Evolutionary conservation across 2,329 filamentous ascomycete genomes (phyloP).

Genomic region (Microascus cirrosus): DNA sequence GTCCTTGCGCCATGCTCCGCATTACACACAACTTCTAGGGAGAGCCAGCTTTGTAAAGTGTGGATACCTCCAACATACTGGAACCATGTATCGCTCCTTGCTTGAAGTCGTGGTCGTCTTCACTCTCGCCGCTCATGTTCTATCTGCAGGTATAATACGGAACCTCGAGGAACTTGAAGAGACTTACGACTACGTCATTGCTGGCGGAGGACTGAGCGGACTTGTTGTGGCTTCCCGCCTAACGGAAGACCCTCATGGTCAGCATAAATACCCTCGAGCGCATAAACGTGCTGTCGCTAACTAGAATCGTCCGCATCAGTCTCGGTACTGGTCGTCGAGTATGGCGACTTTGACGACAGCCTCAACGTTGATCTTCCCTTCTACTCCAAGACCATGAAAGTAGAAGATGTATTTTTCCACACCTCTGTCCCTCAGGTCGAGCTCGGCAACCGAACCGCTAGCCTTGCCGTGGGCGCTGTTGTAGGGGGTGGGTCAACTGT

Average conservation of each 20-base stretch:
- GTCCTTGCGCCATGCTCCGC: background rate
- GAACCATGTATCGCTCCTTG: background rate
- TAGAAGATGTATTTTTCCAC: constrained; percentile 9
- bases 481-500: constrained; percentile 28
- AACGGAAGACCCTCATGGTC: constrained; percentile 13
- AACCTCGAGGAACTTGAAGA: background rate
- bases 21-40: background rate
- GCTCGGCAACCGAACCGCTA: constrained; percentile 21
- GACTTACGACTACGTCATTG: constrained; percentile 19
- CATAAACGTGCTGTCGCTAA: background rate
- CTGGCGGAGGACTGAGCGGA: constrained; percentile 24
- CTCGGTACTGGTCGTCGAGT: constrained; percentile 23
- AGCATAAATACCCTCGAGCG: background rate
- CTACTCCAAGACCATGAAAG: constrained; percentile 18
- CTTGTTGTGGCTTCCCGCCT: constrained; percentile 24
- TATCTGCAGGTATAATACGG: background rate
- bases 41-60: background rate
- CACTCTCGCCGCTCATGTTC: background rate
- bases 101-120: background rate
- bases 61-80: background rate
- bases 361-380: constrained; percentile 13
- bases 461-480: constrained; percentile 22
- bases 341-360: constrained; percentile 20
- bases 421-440: constrained; percentile 20
- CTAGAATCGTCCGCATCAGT: constrained; percentile 8